Evolutionary conservation across 2,329 filamentous ascomycete genomes (phyloP).

Genomic region (Fusarium multiceps): DNA sequence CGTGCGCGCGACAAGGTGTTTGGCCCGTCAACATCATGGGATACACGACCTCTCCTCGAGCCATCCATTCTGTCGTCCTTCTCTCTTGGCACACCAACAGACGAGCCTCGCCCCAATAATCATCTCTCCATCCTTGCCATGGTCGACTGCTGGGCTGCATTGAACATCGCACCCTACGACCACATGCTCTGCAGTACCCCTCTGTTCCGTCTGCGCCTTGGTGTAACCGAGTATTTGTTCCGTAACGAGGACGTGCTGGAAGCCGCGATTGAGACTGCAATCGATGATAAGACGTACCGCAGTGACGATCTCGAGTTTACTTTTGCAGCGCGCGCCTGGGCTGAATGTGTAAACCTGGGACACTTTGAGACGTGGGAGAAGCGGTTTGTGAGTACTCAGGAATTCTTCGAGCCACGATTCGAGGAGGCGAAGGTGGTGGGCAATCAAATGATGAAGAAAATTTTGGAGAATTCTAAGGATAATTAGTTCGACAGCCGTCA

Average conservation of each 20-base stretch:
- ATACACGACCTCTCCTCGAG: conserved; percentile 75
- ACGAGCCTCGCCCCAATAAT: conserved; percentile 81
- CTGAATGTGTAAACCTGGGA: conserved; percentile 88
- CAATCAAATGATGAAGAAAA: conserved; percentile 97
- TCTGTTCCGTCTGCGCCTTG: conserved; percentile 94
- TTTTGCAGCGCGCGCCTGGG: conserved; percentile 96
- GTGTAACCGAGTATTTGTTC: conserved; percentile 97
- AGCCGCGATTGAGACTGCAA: conserved; percentile 84
- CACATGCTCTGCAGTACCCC: conserved; percentile 99
- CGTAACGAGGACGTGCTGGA: conserved; percentile 83
- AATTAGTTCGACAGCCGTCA: background rate
- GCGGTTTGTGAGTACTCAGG: conserved; percentile 89
- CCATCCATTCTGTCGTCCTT: conserved; percentile 91
- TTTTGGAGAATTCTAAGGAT: conserved; percentile 79
- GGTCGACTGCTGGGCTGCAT: conserved; percentile 97
- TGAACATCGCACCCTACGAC: conserved; percentile 95
- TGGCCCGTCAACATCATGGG: conserved; percentile 72
- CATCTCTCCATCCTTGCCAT: conserved; percentile 94
- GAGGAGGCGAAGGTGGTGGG: conserved; percentile 87
- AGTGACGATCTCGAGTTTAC: conserved; percentile 97
- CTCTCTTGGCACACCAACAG: conserved; percentile 77
- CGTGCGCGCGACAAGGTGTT: conserved; percentile 76
- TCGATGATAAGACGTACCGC: conserved; percentile 92
- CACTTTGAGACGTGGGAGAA: conserved; percentile 94
- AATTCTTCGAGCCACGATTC: conserved; percentile 92